A percentile compares a stretch with the other conserved stretches of the same genome.
phyloP scores from a whole-genome alignment of 1,139 yeast genomes.

The Hyphopichia burtonii region DNA sequence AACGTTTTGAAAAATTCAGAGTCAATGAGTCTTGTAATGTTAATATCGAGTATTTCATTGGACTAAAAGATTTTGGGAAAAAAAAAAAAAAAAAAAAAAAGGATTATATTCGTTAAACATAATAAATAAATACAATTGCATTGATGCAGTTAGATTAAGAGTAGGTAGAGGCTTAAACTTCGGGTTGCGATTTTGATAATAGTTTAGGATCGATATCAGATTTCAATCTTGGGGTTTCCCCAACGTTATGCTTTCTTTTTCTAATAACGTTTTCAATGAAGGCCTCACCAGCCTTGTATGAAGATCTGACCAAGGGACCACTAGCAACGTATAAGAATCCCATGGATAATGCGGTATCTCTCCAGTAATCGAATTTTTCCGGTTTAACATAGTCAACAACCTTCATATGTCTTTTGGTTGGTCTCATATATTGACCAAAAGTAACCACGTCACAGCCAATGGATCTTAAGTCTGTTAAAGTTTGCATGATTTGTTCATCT shows the following conservation, averaged over 20 bases:
- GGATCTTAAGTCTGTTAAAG: constrained; percentile 72
- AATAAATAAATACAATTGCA: background rate
- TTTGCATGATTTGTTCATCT: constrained; percentile 79
- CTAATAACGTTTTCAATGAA: constrained; percentile 91
- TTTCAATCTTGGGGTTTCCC: constrained; percentile 40
- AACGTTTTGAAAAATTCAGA: too few relatives aligned
- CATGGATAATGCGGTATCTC: constrained; percentile 77
- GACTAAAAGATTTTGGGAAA: background rate
- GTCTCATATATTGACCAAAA: constrained; percentile 99
- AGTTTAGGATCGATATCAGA: constrained; percentile 15
- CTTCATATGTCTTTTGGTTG: constrained; percentile 97
- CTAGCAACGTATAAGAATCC: constrained; percentile 97
- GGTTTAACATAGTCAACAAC: constrained; percentile 96
- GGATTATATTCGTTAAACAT: background rate
- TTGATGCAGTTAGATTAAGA: too few relatives aligned
- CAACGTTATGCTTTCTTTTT: constrained; percentile 61
- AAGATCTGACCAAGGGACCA: constrained; percentile 94
- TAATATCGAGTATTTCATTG: too few relatives aligned
- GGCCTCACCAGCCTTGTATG: constrained; percentile 98
- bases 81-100: background rate
- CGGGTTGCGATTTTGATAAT: background rate
- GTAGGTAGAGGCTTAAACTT: too few relatives aligned
- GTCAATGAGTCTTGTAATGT: too few relatives aligned
- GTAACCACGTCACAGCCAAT: constrained; percentile 91
- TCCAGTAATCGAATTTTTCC: constrained; percentile 93